Conservation (phyloP, 2,329 filamentous ascomycete species). For the Paracamarosporium sp. region DNA sequence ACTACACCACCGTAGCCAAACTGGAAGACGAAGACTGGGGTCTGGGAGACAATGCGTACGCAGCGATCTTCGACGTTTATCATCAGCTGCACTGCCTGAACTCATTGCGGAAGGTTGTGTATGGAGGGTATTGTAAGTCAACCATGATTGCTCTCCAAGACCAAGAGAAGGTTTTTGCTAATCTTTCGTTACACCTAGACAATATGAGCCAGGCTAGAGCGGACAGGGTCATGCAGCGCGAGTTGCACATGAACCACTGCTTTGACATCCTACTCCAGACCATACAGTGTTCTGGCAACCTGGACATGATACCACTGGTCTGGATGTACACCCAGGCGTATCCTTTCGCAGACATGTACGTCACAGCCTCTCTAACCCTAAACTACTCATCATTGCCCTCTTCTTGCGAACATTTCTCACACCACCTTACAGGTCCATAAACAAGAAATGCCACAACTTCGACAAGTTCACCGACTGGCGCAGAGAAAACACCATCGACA, state of each 20-base stretch:
- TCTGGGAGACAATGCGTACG: constrained; percentile 19
- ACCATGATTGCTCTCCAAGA: not conserved
- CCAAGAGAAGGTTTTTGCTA: not conserved
- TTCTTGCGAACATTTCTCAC: not conserved
- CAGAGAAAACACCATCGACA: constrained; percentile 20
- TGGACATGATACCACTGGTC: constrained; percentile 19
- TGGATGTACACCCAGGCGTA: constrained; percentile 19
- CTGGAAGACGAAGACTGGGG: constrained; percentile 13
- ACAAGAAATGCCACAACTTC: constrained; percentile 22
- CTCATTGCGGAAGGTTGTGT: constrained; percentile 15
- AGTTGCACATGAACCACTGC: constrained; percentile 22
- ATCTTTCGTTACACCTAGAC: not conserved
- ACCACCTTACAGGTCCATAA: constrained; percentile 14
- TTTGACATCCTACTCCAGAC: constrained; percentile 17
- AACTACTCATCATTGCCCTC: not conserved
- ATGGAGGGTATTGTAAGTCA: constrained; percentile 14
- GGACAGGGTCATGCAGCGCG: constrained; percentile 14
- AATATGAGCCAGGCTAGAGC: constrained; percentile 14
- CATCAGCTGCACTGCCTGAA: constrained; percentile 24
- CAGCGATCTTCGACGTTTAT: constrained; percentile 19
- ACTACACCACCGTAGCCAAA: constrained; percentile 5
- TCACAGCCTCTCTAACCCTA: not conserved
- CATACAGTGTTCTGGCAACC: constrained; percentile 19
- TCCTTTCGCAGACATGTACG: constrained; percentile 14
- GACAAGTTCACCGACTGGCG: constrained; percentile 22